Evolutionary conservation across 768 basidiomycete species (phyloP), one percentile per base, ranked within the genome.

Genomic region (Udeniomyces megalosporus): DNA sequence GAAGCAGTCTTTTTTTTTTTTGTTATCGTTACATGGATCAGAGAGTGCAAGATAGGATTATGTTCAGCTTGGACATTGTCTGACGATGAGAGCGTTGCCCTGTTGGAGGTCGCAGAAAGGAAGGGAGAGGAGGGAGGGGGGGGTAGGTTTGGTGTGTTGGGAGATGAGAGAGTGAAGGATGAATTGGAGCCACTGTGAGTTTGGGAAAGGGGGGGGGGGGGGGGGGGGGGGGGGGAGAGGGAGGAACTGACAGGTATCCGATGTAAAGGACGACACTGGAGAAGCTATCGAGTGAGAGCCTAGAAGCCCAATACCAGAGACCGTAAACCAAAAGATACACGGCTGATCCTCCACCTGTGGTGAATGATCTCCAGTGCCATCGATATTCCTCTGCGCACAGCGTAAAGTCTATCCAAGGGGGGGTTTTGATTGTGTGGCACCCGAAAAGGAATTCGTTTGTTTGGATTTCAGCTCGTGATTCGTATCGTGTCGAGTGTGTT

Each of bases 361-460:
- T 69, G 79, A 97, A 95, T 4, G 88, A 80, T 49, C 89, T 82
- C 93, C 93, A 97, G 63, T 97, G 92, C 92, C 92, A 97, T 62
- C 88, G 78, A 72, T 95, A 96, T 69, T 97, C 91, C 73, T 96
- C 93, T 6, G 89, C 86, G 66, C 92, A 96, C 17, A 97, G 79
- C 56, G 82, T 78, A 75, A 96, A 95, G 75, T 97, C 91, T 4
- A n/a, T n/a, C n/a, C n/a, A n/a, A n/a, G n/a, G n/a, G n/a, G n/a
- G n/a, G n/a, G n/a, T n/a, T n/a, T n/a, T n/a, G n/a, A n/a, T n/a
- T n/a, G n/a, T n/a, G n/a, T n/a, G n/a, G n/a, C n/a, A n/a, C n/a
- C n/a, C n/a, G 84, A 84, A 72, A 87, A 87, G 31, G 29, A 17
- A 32, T n/a, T n/a, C n/a, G n/a, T n/a, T n/a, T n/a, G n/a, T n/a